Evolutionary conservation across 805 yeast genomes (phyloP), one percentile per base, ranked within the genome.

Genomic region (Starmerella riodocensis): DNA sequence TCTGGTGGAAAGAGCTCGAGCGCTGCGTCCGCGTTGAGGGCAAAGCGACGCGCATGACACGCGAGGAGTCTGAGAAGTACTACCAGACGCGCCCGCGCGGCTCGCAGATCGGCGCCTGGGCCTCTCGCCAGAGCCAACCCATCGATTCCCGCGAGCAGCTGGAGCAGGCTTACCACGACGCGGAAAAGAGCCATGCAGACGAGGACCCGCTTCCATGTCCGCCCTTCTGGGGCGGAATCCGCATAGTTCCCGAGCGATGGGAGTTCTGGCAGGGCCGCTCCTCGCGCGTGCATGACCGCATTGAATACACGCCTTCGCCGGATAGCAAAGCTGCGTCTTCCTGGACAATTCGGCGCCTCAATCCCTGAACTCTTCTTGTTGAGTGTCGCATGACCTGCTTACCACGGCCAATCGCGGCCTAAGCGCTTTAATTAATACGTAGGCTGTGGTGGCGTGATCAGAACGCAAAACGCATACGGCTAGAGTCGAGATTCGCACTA

Each of bases 251-350:
- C 4, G 62, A 82, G 33, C 94, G 84, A 55, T 71, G 88, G 49
- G 98, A 91, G 62, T 91, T 88, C 56, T 91, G 97, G 96, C 98
- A 91, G 63, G 98, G 98, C 14, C 74, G 98, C 47, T 67, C 71
- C 43, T 78, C 82, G 54, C 72, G 98, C 58, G 65, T 88, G 37
- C 98, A 91, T 59, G 98, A 91, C 59, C 72, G 98, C 51, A 66
- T 86, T 36, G 73, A 76, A 12, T 86, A 70, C 60, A 69, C 71
- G 45, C 7, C 8, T 6, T 68, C 93, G 57, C n/a, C n/a, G n/a
- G n/a, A n/a, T n/a, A 73, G 70, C 19, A 50, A 47, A 12, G 69
- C 63, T 14, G 66, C 62, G 12, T 65, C 58, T 1, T 8, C 23
- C 24, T 86, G 93, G 93, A 60, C 67, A 36, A 52, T 78, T 23